These are phyloP conservation scores for Debaryomyces maramus DNA, from an alignment of 805 yeast species.

Conservation along the genomic window DNA sequence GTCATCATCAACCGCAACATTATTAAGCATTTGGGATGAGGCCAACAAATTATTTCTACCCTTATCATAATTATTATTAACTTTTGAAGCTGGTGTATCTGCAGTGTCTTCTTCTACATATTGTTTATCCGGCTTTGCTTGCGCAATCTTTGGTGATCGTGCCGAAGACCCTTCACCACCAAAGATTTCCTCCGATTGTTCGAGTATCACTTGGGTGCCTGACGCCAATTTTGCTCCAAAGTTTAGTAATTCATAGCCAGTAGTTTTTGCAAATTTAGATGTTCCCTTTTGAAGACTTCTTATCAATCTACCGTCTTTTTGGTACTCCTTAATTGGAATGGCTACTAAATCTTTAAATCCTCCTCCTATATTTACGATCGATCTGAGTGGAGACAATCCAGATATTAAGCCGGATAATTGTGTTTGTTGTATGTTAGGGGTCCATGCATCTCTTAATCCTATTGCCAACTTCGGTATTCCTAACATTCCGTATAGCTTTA, in stretches of 20 bases:
- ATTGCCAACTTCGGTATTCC: conserved; percentile 66
- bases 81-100: not conserved
- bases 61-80: not conserved
- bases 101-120: conserved; percentile 9
- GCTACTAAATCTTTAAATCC: conserved; percentile 74
- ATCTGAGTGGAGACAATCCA: conserved; percentile 80
- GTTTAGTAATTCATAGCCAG: conserved; percentile 77
- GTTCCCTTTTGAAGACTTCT: conserved; percentile 78
- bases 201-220: conserved; percentile 81
- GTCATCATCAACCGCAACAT: conserved; percentile 18
- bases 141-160: conserved; percentile 23
- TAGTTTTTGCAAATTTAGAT: conserved; percentile 66
- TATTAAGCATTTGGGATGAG: conserved; percentile 25
- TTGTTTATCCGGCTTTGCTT: conserved; percentile 6
- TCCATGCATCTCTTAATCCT: conserved; percentile 70
- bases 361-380: conserved; percentile 73
- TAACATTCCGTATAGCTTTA: conserved; percentile 68
- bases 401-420: conserved; percentile 80
- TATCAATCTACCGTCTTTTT: conserved; percentile 66
- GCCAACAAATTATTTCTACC: conserved; percentile 20
- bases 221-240: conserved; percentile 84
- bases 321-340: conserved; percentile 73
- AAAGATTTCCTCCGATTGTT: conserved; percentile 72
- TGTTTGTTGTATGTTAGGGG: conserved; percentile 80
- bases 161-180: conserved; percentile 72